Base-by-base conservation (phyloP, 2,329 filamentous ascomycete species). In the Aspergillus sp. region DNA sequence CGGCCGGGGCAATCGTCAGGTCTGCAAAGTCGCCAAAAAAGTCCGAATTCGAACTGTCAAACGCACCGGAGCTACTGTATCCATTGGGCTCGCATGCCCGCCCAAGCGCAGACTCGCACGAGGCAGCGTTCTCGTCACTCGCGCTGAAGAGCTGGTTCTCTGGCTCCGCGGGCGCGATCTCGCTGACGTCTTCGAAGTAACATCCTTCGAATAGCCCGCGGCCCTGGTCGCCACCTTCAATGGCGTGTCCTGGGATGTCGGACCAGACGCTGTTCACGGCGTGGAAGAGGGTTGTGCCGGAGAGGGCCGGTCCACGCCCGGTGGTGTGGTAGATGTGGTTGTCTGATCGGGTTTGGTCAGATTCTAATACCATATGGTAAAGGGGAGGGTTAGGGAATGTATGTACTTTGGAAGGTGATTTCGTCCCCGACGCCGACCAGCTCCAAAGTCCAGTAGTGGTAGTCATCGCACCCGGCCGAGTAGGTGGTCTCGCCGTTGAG, bases 391-490 rank as follows among this genome's bases (percentile, higher is more conserved):
- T 21, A 21, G 25, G 25, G 2, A 2, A 87, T 76, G 74, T 85
- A 86, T 78, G 86, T 87, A 62, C 77, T 77, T 76, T 84, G 82
- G 68, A 87, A 66, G 61, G 84, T 87, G 66, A 86, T 76, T 59
- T 81, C 66, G 67, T 87, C 84, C 68, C 72, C 77, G 56, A 77
- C 77, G n/a, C 85, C 84, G 41, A 77, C 79, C 49, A 87, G 76
- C 74, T 84, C 84, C 61, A 85, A 69, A 35, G 73, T 79, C 84
- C 84, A 87, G 79, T 87, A 86, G 73, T 85, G 83, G 70, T 83
- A 78, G 31, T 74, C 76, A 66, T 87, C 76, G 70, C 84, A 87
- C 44, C 79, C 82, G 6, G 85, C 79, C 6, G 83, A 85, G 76
- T 78, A 86, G 17, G 72, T 69, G 37, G 78, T 78, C 23, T 69